Evolutionary conservation across 169 alveolate genomes (phyloP).

Genomic region (Cryptosporidium felis): DNA sequence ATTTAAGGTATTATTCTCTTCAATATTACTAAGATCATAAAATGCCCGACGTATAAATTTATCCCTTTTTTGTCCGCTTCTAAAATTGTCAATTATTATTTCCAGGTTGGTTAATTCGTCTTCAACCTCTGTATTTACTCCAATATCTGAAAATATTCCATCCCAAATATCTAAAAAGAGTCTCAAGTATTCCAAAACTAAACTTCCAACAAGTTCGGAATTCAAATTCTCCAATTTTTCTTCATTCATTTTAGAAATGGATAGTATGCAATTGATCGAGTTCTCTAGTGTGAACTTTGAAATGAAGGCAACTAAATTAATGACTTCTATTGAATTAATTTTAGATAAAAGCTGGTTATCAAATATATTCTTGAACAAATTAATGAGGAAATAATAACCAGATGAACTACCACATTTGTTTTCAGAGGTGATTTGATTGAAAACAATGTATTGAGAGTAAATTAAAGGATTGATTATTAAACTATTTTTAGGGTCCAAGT

Average conservation of each 20-base stretch:
- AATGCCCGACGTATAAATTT: too few species aligned
- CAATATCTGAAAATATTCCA: too few species aligned
- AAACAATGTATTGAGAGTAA: constrained; percentile 15
- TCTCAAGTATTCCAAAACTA: background rate
- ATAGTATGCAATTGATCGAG: constrained; percentile 2
- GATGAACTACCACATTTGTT: background rate
- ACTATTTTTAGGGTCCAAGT: background rate
- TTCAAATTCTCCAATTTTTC: background rate
- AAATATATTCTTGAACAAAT: background rate
- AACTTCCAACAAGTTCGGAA: background rate
- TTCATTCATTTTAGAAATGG: background rate
- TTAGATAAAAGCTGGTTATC: background rate
- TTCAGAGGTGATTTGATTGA: background rate
- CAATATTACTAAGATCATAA: background rate
- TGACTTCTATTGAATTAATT: background rate
- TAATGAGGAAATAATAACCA: background rate
- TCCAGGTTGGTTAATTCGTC: too few species aligned
- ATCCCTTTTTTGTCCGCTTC: too few species aligned
- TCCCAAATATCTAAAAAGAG: background rate
- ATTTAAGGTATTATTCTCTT: background rate
- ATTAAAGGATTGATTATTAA: constrained; percentile 9
- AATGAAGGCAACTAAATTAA: background rate
- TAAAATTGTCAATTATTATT: too few species aligned
- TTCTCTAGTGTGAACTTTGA: constrained; percentile 20
- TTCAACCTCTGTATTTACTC: too few species aligned